phyloP scores from a whole-genome alignment of 1,139 yeast species.

The Spathaspora sp. region DNA sequence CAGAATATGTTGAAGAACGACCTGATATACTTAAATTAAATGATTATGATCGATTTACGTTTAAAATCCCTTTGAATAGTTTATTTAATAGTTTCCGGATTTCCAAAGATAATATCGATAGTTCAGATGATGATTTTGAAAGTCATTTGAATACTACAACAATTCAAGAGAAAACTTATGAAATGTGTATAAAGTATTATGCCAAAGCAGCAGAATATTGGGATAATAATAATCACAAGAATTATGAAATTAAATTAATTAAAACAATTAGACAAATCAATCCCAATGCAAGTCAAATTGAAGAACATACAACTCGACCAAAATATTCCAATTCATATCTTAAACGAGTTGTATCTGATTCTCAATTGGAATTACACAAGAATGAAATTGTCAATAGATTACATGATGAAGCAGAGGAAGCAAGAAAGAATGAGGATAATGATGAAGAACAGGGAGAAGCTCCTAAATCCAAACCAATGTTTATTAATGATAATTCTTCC shows the following conservation, averaged over 20 bases:
- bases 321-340: slow-evolving; percentile 41
- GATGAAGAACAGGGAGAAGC: slow-evolving; percentile 2
- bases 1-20: slow-evolving; percentile 59
- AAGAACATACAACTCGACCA: slow-evolving; percentile 28
- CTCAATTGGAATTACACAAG: slow-evolving; percentile 19
- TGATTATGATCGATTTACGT: slow-evolving; percentile 58
- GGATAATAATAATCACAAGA: slow-evolving; percentile 69
- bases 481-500: slow-evolving; percentile 6
- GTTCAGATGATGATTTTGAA: slow-evolving; percentile 9
- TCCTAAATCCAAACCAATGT: slow-evolving; percentile 1
- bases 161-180: slow-evolving; percentile 24
- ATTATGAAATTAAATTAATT: slow-evolving; percentile 56
- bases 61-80: slow-evolving; percentile 48
- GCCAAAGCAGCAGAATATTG: slow-evolving; percentile 57
- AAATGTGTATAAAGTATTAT: slow-evolving; percentile 61
- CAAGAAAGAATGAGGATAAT: slow-evolving; percentile 1
- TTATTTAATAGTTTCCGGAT: slow-evolving; percentile 32
- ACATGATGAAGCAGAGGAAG: background rate
- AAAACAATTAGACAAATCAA: slow-evolving; percentile 15
- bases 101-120: slow-evolving; percentile 10
- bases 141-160: background rate
- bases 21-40: slow-evolving; percentile 52
- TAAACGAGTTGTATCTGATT: slow-evolving; percentile 36
- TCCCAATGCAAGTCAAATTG: slow-evolving; percentile 13
- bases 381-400: slow-evolving; percentile 5